These are phyloP conservation scores for Eucalyptus leucophloia DNA, from an alignment of 345 rosid genomes.

Conservation along the genomic window DNA sequence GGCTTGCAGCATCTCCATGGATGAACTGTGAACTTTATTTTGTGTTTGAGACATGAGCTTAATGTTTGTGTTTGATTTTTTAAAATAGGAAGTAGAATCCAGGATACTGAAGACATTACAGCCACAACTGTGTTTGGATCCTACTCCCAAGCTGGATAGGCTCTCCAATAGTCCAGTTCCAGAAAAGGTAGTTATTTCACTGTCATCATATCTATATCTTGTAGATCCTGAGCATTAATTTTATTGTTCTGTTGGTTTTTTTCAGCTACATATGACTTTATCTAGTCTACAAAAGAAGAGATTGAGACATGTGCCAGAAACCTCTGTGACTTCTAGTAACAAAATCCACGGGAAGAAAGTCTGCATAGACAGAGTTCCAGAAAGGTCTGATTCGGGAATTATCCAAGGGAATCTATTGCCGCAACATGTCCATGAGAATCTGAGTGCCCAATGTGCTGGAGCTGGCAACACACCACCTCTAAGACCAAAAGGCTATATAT, in stretches of 20 bases:
- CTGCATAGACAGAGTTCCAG: slow-evolving; percentile 59
- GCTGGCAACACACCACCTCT: slow-evolving; percentile 27
- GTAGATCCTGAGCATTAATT: neutral
- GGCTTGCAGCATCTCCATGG: neutral
- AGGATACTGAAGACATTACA: slow-evolving; percentile 87
- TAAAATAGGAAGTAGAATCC: slow-evolving; percentile 82
- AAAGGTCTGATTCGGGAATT: slow-evolving; percentile 47
- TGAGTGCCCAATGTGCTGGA: slow-evolving; percentile 44
- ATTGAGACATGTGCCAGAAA: slow-evolving; percentile 54
- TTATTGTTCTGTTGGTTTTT: neutral
- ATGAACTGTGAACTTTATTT: neutral
- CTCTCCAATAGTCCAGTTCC: slow-evolving; percentile 41
- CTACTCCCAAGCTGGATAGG: slow-evolving; percentile 79
- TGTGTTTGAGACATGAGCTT: neutral
- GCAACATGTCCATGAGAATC: slow-evolving; percentile 48
- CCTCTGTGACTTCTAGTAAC: slow-evolving; percentile 41
- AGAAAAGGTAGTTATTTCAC: slow-evolving; percentile 32
- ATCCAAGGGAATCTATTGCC: slow-evolving; percentile 38
- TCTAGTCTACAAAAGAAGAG: slow-evolving; percentile 62
- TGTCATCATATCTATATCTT: neutral
- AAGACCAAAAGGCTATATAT: slow-evolving; percentile 40
- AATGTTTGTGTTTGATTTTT: neutral
- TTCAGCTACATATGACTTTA: slow-evolving; percentile 67
- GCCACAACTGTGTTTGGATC: slow-evolving; percentile 88
- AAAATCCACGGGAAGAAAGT: slow-evolving; percentile 71